Conservation (phyloP, 352 stramenopile species). For the Pythium brachiatum region DNA sequence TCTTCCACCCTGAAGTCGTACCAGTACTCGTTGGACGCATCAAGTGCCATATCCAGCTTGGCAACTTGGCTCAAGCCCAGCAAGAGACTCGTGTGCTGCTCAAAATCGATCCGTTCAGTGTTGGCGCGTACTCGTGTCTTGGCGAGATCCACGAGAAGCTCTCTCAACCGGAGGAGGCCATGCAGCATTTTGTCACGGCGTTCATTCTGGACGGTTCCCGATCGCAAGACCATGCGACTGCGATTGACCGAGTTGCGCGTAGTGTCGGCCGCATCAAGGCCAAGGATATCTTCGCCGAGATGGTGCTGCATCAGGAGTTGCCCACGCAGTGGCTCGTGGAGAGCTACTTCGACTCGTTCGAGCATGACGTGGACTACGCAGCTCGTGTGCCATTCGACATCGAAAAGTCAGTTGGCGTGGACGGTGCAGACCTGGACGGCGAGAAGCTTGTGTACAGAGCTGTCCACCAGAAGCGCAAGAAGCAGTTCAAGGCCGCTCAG, state of each 20-base stretch:
- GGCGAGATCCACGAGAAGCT: conserved; percentile 60
- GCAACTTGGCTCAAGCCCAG: conserved; percentile 37
- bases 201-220: conserved; percentile 83
- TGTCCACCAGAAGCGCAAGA: conserved; percentile 63
- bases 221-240: conserved; percentile 59
- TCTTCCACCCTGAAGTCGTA: conserved; percentile 65
- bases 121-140: conserved; percentile 67
- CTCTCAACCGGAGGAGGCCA: conserved; percentile 45
- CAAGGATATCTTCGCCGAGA: conserved; percentile 64
- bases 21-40: conserved; percentile 56
- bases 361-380: conserved; percentile 69
- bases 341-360: conserved; percentile 86
- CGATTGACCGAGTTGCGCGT: conserved; percentile 72
- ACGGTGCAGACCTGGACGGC: conserved; percentile 45
- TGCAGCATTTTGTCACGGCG: conserved; percentile 81
- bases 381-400: conserved; percentile 60
- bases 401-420: conserved; percentile 40
- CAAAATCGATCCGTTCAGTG: conserved; percentile 65
- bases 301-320: conserved; percentile 72
- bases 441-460: conserved; percentile 59
- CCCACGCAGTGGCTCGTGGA: conserved; percentile 75
- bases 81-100: conserved; percentile 47
- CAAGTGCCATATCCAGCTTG: conserved; percentile 59
- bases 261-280: conserved; percentile 60
- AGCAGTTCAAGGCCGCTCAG: conserved; percentile 51